Base-by-base conservation (phyloP, 2,329 filamentous ascomycete species). In the Arthrobotrys iridis region DNA sequence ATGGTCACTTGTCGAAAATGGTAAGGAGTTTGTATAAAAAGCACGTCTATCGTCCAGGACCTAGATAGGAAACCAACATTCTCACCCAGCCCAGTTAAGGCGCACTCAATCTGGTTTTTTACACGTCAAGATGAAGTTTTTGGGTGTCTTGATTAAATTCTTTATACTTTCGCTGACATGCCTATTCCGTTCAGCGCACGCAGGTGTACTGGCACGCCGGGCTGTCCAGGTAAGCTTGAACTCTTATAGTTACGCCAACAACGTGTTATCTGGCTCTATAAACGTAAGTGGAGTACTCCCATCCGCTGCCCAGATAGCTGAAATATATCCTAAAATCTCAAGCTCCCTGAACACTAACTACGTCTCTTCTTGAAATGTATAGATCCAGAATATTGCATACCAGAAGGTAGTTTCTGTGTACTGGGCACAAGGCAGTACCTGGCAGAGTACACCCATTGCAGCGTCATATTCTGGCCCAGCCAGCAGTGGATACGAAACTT, bases 371-470 rank as follows among this genome's bases (percentile, higher is more conserved):
- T 4, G 46, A 57, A 35, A 24, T 15, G 18, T 24, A 2, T 43
- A 80, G 79, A 43, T 80, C 28, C 78, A 80, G 68, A 79, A 80
- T 52, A 78, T 80, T 35, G 79, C 79, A 7, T 79, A 73, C 50
- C 22, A 57, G 10, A 80, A 80, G 33, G 73, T 77, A 24, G 78
- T 80, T 13, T 74, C 77, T 2, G 77, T 80, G 22, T 35, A 75
- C 43, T 80, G 77, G 62, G 78, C 79, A 2, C 77, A 78, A 22
- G 79, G 79, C 5, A 77, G 55, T 20, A 77, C 67, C 11, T 80
- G 79, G 79, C 70, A 52, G 18, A 43, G 68, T 40, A 75, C 67
- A 30, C 62, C 33, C 15, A 79, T 80, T 28, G 8, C 65, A 18
- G 79, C 79, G 6, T 72, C 67, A 28, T 80, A 78, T 40, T 65